phyloP scores from a whole-genome alignment of 371 early-diverging fungal genomes.

The Mycotypha africana region DNA sequence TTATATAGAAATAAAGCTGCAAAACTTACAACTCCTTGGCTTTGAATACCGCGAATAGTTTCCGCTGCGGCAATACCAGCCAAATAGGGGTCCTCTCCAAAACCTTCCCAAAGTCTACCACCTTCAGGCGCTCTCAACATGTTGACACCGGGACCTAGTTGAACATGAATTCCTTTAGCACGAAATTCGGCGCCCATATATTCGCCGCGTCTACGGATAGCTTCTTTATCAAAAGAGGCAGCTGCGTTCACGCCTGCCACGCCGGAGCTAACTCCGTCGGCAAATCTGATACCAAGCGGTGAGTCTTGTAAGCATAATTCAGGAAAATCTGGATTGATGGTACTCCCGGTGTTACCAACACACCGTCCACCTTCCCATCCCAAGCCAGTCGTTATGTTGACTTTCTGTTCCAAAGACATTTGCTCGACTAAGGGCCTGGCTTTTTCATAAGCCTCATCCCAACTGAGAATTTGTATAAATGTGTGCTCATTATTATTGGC shows the following conservation, averaged over 20 bases:
- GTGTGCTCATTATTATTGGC: no score
- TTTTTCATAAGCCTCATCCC: conserved; percentile 37
- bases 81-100: conserved; percentile 61
- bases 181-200: conserved; percentile 52
- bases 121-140: conserved; percentile 39
- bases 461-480: conserved; percentile 1
- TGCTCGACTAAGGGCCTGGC: conserved; percentile 22
- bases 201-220: conserved; percentile 44
- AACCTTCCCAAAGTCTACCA: conserved; percentile 61
- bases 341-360: conserved; percentile 45
- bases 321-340: conserved; percentile 42
- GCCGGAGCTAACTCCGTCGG: conserved; percentile 38
- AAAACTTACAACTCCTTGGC: conserved; percentile 32
- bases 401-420: conserved; percentile 40
- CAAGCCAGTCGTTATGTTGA: conserved; percentile 44
- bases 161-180: conserved; percentile 45
- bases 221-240: conserved; percentile 46
- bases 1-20: no score
- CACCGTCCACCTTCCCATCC: conserved; percentile 40
- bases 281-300: conserved; percentile 48
- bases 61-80: conserved; percentile 35
- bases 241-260: conserved; percentile 51
- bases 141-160: conserved; percentile 50
- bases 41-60: conserved; percentile 38
- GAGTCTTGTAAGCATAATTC: conserved; percentile 57